A percentile compares a stretch with the other conserved stretches of the same genome.
Conservation (phyloP, 768 basidiomycete genomes). For the Coprinopsis strossmayeri region DNA sequence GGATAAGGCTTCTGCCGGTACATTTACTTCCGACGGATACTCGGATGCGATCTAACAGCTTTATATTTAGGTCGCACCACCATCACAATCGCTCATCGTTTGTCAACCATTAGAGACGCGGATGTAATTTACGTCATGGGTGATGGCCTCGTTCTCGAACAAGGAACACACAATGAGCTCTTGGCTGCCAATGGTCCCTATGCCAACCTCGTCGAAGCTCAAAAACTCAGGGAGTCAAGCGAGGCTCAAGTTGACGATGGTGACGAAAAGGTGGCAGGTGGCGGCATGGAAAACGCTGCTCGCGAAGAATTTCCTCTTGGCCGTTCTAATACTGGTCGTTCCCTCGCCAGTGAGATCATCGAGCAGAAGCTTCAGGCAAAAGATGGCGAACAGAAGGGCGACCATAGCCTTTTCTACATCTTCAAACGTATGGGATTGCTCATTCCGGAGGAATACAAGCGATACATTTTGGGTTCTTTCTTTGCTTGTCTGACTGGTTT, state of each 20-base stretch:
- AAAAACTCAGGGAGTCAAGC: slow-evolving; percentile 46
- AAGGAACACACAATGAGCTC: slow-evolving; percentile 64
- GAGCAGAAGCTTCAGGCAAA: slow-evolving; percentile 22
- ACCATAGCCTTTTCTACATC: slow-evolving; percentile 41
- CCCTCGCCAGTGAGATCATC: slow-evolving; percentile 46
- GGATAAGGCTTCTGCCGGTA: slow-evolving; percentile 63
- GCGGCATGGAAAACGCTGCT: slow-evolving; percentile 31
- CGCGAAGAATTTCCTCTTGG: slow-evolving; percentile 44
- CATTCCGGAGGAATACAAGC: slow-evolving; percentile 41
- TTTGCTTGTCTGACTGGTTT: slow-evolving; percentile 34
- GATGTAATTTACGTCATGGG: slow-evolving; percentile 76
- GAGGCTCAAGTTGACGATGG: not conserved
- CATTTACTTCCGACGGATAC: slow-evolving; percentile 35
- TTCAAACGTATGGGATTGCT: slow-evolving; percentile 56
- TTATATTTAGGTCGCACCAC: slow-evolving; percentile 56
- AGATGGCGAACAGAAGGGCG: slow-evolving; percentile 19
- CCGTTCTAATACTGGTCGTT: slow-evolving; percentile 42
- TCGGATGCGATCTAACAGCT: slow-evolving; percentile 32
- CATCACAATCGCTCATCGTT: slow-evolving; percentile 63
- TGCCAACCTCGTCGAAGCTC: slow-evolving; percentile 58
- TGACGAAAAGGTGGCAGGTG: slow-evolving; percentile 33
- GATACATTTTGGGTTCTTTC: slow-evolving; percentile 45
- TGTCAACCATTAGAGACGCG: slow-evolving; percentile 74
- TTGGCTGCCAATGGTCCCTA: slow-evolving; percentile 52
- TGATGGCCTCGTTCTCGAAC: slow-evolving; percentile 63